Evolutionary conservation across 495 filamentous ascomycete species (phyloP).

Genomic region (Terfezia boudieri): DNA sequence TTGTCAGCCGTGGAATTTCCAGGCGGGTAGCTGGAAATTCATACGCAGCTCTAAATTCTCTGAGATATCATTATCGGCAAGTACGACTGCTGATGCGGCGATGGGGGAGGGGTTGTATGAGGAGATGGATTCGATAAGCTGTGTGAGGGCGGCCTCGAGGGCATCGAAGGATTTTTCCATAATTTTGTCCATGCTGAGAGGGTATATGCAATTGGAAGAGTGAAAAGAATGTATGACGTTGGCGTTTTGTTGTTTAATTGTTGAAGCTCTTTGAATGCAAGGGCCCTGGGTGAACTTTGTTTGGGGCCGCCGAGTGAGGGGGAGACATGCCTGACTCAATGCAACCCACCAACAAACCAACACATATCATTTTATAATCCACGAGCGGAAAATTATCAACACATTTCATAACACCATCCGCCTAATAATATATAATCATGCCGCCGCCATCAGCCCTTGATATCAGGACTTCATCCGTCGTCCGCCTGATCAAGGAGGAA

Average conservation of each 20-base stretch:
- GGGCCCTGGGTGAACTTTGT: no score
- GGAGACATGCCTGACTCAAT: no score
- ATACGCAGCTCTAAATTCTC: conserved; percentile 35
- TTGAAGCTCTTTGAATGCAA: no score
- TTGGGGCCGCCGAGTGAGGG: no score
- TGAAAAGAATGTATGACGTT: no score
- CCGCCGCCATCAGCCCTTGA: conserved; percentile 46
- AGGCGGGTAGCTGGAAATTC: conserved; percentile 4
- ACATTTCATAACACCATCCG: no score
- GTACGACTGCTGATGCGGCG: conserved; percentile 39
- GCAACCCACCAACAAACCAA: no score
- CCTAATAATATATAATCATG: conserved; percentile 25
- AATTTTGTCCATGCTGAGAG: conserved; percentile 8
- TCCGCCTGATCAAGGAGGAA: conserved; percentile 79
- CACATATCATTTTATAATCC: no score
- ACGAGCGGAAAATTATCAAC: no score
- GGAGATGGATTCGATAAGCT: conserved; percentile 49
- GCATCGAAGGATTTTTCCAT: conserved; percentile 31
- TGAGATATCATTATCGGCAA: conserved; percentile 42
- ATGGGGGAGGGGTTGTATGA: conserved; percentile 50
- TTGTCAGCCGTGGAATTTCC: no score
- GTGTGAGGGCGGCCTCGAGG: conserved; percentile 41
- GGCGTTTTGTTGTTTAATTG: no score
- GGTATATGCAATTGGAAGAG: no score
- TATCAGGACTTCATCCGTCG: conserved; percentile 49